Conservation (phyloP, 192 early-diverging fungal species). For the Backusella westeae region DNA sequence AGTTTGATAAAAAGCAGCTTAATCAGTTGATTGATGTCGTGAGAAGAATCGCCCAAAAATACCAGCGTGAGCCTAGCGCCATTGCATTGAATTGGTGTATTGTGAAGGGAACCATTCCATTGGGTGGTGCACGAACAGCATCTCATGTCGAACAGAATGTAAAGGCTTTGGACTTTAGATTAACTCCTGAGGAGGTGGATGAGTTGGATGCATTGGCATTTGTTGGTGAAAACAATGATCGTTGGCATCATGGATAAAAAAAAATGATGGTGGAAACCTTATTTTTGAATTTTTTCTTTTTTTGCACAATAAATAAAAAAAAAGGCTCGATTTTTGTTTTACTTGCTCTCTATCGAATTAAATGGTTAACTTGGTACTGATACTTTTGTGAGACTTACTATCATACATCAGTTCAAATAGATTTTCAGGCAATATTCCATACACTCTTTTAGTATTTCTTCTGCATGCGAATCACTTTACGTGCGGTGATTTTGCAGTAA, state of each 20-base stretch:
- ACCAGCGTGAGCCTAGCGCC: conserved; percentile 4
- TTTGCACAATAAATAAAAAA: background rate
- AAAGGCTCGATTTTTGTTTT: too few relatives aligned
- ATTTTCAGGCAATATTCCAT: too few relatives aligned
- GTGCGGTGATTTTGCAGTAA: too few relatives aligned
- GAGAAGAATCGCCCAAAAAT: conserved; percentile 12
- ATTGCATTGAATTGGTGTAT: conserved; percentile 51
- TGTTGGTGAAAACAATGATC: conserved; percentile 24
- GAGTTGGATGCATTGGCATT: conserved; percentile 41
- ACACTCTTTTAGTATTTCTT: too few relatives aligned
- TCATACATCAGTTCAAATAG: too few relatives aligned
- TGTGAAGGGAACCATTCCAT: conserved; percentile 44
- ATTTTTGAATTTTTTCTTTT: background rate
- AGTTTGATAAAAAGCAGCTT: background rate
- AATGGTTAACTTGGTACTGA: too few relatives aligned
- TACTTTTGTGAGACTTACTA: too few relatives aligned
- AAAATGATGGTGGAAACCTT: background rate
- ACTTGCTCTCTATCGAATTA: too few relatives aligned
- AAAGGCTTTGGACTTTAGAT: conserved; percentile 40
- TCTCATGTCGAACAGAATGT: conserved; percentile 44
- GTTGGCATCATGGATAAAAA: conserved; percentile 49
- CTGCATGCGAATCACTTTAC: too few relatives aligned
- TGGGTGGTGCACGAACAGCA: conserved; percentile 45
- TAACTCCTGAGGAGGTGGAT: conserved; percentile 40
- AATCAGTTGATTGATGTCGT: conserved; percentile 6